Base-by-base conservation (phyloP, 805 yeast species). In the Teunomyces cretensis region DNA sequence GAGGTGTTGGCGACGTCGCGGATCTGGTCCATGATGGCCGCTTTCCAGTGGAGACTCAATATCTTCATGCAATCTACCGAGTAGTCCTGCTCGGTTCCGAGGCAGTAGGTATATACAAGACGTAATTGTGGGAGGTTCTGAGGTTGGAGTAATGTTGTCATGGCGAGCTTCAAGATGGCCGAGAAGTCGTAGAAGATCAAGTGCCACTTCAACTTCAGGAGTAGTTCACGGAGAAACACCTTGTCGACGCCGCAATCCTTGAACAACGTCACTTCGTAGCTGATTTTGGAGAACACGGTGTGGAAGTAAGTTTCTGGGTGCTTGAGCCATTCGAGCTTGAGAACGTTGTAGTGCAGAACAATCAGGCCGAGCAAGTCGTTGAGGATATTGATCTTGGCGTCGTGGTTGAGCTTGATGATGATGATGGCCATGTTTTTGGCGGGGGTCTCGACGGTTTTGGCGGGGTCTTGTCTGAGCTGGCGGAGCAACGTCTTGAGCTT, bases 111-210 rank as follows among this genome's bases (percentile, higher is more conserved):
- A 19, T 36, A 39, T 5, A 46, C 12, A 17, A 38, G 39, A 26
- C 22, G 30, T 9, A 46, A 28, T 12, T 39, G 31, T 12, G 14
- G 22, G 15, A 14, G 9, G 15, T 39, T 27, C 9, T 17, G 27
- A 3, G n/a, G 49, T 33, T 42, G 33, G 4, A 61, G 15, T 22
- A 68, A 33, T 33, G 17, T 11, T 0, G 65, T 61, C n/a, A 68
- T 47, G 5, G 60, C 48, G 2, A 45, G 43, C 6, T 46, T 38
- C 6, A 67, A 45, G 2, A 60, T 46, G 3, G 37, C 35, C 22
- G 49, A 54, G 33, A 67, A 60, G 37, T 65, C 62, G 2, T 42
- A 43, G 37, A 70, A 65, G 1, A 71, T 50, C 39, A 60, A 52
- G 12, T 33, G 44, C 74, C 74, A 70, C 24, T 53, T 56, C 22